Evolutionary conservation across 169 alveolate species (phyloP).

Genomic region (Plasmodium chabaudi): DNA sequence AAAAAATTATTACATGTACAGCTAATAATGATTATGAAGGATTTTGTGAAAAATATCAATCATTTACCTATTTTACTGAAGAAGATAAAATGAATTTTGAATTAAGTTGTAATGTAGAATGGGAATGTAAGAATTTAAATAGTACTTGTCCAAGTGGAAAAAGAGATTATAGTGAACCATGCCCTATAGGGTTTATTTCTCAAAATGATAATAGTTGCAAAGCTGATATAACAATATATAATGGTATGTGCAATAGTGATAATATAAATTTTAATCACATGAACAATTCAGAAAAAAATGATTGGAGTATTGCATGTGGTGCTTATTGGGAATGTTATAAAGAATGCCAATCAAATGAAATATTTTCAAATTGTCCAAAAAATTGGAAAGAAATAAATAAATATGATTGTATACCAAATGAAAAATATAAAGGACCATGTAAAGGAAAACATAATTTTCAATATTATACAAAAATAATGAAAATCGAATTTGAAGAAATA

Average conservation of each 20-base stretch:
- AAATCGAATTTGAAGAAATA: conserved; percentile 68
- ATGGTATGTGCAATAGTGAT: conserved; percentile 51
- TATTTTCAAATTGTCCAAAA: conserved; percentile 51
- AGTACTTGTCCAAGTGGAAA: conserved; percentile 17
- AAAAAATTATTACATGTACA: conserved; percentile 34
- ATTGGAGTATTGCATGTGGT: conserved; percentile 75
- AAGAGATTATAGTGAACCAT: conserved; percentile 65
- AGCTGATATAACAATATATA: conserved; percentile 65
- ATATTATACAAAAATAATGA: conserved; percentile 47
- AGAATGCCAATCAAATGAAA: conserved; percentile 19
- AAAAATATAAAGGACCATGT: conserved; percentile 64
- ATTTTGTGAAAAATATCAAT: conserved; percentile 56
- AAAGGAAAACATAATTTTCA: conserved; percentile 37
- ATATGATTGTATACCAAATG: conserved; percentile 59
- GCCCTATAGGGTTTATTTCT: conserved; percentile 64
- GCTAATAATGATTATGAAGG: conserved; percentile 60
- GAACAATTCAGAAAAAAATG: conserved; percentile 54
- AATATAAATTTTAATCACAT: conserved; percentile 53
- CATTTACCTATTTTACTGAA: conserved; percentile 62
- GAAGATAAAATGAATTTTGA: conserved; percentile 57
- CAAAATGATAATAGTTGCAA: conserved; percentile 65
- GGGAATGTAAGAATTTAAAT: conserved; percentile 51
- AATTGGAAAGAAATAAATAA: conserved; percentile 45
- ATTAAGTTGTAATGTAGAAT: conserved; percentile 72
- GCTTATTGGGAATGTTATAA: conserved; percentile 76